Evolutionary conservation across 352 stramenopile genomes (phyloP).

Genomic region (Pythium sp.): DNA sequence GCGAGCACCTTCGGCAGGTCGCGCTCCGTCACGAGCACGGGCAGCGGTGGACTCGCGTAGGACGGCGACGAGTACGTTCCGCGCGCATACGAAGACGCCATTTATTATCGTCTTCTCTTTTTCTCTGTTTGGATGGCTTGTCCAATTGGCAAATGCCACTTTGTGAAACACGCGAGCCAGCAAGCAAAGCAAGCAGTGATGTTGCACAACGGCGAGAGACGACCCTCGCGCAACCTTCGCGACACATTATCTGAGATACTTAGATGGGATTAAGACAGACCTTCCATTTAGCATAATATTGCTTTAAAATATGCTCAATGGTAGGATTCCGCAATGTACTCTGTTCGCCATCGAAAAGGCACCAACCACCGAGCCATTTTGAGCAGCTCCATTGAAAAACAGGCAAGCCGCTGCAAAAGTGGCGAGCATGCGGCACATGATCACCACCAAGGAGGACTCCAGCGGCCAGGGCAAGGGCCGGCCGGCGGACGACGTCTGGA

Average conservation of each 20-base stretch:
- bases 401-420: background rate
- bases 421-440: background rate
- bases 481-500: conserved; percentile 46
- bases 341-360: background rate
- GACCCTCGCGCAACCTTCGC: conserved; percentile 1
- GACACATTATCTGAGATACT: too few species aligned
- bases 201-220: background rate
- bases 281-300: background rate
- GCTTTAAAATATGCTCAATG: background rate
- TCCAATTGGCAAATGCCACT: background rate
- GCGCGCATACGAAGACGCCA: conserved; percentile 4
- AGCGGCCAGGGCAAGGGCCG: conserved; percentile 23
- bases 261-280: too few species aligned
- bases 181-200: background rate
- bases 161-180: background rate
- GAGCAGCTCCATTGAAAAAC: background rate
- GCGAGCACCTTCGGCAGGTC: conserved; percentile 46
- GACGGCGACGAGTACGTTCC: conserved; percentile 18
- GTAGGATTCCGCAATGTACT: background rate
- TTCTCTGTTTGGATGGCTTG: background rate
- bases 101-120: background rate
- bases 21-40: conserved; percentile 52
- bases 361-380: background rate
- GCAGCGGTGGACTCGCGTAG: conserved; percentile 30
- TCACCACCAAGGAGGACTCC: background rate